Conservation (phyloP, 1,284 basidiomycete species). For the Fomitopsis palustris region DNA sequence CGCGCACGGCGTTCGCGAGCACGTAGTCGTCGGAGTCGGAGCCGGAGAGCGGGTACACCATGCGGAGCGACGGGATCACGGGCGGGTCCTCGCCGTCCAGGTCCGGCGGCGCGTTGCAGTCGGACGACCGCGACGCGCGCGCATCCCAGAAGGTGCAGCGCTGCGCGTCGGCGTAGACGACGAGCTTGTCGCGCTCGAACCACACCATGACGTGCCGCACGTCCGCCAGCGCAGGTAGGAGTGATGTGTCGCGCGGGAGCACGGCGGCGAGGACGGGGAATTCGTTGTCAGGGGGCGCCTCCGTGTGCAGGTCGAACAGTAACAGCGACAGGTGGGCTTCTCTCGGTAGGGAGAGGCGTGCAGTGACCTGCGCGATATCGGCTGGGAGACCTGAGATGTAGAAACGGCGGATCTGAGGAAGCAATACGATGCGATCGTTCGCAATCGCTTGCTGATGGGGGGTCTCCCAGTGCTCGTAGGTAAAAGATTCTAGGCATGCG, state of each 20-base stretch:
- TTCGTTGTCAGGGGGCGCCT: neutral
- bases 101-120: neutral
- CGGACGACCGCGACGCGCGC: neutral
- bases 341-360: neutral
- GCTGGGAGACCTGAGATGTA: neutral
- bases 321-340: neutral
- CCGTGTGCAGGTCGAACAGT: neutral
- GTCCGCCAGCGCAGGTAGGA: neutral
- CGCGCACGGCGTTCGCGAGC: neutral
- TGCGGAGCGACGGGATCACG: neutral
- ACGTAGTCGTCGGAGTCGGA: neutral
- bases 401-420: neutral
- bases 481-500: neutral
- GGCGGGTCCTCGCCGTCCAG: neutral
- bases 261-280: neutral
- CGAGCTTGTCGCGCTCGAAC: neutral
- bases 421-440: neutral
- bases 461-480: neutral
- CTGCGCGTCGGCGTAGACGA: neutral
- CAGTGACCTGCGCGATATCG: neutral
- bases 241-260: neutral
- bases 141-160: neutral
- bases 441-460: neutral
- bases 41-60: neutral
- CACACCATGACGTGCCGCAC: neutral